phyloP scores from a whole-genome alignment of 331 rosid genomes.

The Acacia concinna region DNA sequence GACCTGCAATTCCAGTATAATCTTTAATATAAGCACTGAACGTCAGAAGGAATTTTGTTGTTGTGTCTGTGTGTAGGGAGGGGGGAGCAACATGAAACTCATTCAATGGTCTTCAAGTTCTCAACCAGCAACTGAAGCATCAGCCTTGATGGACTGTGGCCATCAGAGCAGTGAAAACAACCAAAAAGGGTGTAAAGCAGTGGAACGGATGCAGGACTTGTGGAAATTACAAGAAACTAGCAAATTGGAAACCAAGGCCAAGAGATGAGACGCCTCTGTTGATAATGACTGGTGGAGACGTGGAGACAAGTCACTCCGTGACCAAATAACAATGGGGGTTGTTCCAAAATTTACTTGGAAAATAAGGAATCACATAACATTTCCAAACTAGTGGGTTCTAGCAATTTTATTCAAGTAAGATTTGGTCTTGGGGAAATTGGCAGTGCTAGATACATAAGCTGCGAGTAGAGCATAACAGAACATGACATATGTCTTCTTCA shows the following conservation, averaged over 20 bases:
- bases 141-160: not conserved
- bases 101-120: not conserved
- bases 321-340: not conserved
- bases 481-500: not conserved
- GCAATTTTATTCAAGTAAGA: not conserved
- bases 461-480: not conserved
- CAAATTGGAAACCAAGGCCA: not conserved
- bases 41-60: not conserved
- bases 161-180: not conserved
- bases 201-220: not conserved
- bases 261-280: not conserved
- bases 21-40: slow-evolving; percentile 17
- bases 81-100: not conserved
- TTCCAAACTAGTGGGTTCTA: not conserved
- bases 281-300: not conserved
- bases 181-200: slow-evolving; percentile 1
- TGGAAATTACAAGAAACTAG: not conserved
- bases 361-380: not conserved
- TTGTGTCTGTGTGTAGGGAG: not conserved
- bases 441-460: not conserved
- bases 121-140: not conserved
- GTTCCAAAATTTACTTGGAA: not conserved
- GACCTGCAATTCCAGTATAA: slow-evolving; percentile 66
- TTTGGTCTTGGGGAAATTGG: not conserved
- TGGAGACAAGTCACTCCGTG: not conserved